Evolutionary conservation across 1,284 basidiomycete genomes (phyloP).

Genomic region (Hemileia vastatrix): DNA sequence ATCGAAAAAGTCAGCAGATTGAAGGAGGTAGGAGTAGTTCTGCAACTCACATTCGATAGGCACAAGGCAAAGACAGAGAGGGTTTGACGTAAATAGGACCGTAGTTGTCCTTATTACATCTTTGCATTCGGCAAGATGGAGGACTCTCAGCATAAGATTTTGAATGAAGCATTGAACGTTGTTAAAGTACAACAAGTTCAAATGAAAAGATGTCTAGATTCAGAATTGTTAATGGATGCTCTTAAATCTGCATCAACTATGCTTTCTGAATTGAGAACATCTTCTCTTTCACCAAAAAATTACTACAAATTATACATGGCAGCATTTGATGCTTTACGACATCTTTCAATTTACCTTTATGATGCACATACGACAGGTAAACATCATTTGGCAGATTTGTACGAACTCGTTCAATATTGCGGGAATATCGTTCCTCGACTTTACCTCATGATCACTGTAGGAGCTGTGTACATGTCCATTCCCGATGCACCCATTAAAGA

Average conservation of each 20-base stretch:
- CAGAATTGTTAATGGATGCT: slow-evolving; percentile 91
- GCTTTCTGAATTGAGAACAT: slow-evolving; percentile 84
- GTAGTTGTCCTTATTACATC: too few relatives aligned
- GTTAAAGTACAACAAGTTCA: slow-evolving; percentile 83
- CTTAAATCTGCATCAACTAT: slow-evolving; percentile 87
- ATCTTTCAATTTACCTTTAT: slow-evolving; percentile 71
- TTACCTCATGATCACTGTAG: slow-evolving; percentile 96
- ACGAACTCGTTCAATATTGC: slow-evolving; percentile 92
- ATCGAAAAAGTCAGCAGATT: too few relatives aligned
- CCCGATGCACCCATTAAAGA: slow-evolving; percentile 89
- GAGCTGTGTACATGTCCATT: slow-evolving; percentile 92
- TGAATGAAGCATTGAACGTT: slow-evolving; percentile 38
- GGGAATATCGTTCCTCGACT: slow-evolving; percentile 78
- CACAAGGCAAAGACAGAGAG: too few relatives aligned
- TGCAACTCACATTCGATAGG: too few relatives aligned
- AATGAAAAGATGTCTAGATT: slow-evolving; percentile 81
- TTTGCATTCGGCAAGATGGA: too few relatives aligned
- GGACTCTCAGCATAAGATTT: slow-evolving; percentile 38
- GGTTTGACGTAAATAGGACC: too few relatives aligned
- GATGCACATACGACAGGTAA: slow-evolving; percentile 77
- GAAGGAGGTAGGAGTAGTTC: too few relatives aligned
- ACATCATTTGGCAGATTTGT: slow-evolving; percentile 88
- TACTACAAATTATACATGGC: slow-evolving; percentile 99
- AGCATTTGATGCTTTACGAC: slow-evolving; percentile 82
- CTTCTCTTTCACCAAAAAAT: slow-evolving; percentile 72